Conservation (phyloP, 1,284 basidiomycete species). For the Fomitopsis palustris region DNA sequence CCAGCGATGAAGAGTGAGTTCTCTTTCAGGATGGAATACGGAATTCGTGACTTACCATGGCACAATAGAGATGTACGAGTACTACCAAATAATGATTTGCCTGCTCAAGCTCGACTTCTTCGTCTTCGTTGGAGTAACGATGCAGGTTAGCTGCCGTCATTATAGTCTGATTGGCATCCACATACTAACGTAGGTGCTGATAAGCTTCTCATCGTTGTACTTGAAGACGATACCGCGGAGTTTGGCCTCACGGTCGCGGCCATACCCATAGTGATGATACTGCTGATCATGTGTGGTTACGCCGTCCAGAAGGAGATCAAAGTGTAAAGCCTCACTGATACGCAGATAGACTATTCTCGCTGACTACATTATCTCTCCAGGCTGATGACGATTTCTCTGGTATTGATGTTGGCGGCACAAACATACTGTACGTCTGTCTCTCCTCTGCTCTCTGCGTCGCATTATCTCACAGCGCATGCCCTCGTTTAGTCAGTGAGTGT, state of each 20-base stretch:
- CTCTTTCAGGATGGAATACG: constrained; percentile 9
- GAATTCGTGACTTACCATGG: not conserved
- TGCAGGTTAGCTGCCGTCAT: constrained; percentile 53
- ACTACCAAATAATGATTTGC: constrained; percentile 81
- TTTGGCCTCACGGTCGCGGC: constrained; percentile 79
- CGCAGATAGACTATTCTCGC: not conserved
- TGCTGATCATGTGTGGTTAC: constrained; percentile 62
- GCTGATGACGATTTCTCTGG: constrained; percentile 66
- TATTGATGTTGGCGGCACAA: constrained; percentile 72
- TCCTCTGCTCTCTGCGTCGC: constrained; percentile 21
- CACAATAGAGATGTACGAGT: constrained; percentile 72
- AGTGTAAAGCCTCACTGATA: constrained; percentile 46
- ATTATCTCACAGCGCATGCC: constrained; percentile 8
- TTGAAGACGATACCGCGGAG: constrained; percentile 59
- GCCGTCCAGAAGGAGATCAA: constrained; percentile 79
- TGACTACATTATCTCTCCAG: constrained; percentile 28
- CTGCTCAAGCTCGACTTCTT: constrained; percentile 87
- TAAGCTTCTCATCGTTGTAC: constrained; percentile 46
- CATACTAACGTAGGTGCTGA: not conserved
- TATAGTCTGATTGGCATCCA: no score
- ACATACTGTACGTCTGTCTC: constrained; percentile 58
- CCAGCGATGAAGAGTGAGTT: constrained; percentile 72
- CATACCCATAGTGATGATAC: constrained; percentile 71
- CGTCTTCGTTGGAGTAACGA: constrained; percentile 79
- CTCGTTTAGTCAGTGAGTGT: constrained; percentile 48